Evolutionary conservation across 2,329 filamentous ascomycete genomes (phyloP), one percentile per base, ranked within the genome.

Genomic region (Bretziella fagacearum): DNA sequence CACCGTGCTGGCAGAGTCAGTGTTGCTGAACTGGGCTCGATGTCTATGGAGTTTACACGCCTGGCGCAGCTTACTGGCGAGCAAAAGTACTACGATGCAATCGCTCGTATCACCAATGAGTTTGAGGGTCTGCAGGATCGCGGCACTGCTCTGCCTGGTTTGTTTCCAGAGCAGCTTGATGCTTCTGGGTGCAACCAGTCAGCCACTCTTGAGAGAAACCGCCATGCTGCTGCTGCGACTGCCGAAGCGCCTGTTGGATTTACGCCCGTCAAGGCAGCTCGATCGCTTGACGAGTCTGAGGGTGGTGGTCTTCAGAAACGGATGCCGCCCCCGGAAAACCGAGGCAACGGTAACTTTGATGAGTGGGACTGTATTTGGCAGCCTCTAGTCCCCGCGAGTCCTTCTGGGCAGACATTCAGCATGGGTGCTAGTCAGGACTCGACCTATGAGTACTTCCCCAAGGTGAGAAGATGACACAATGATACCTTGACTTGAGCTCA

Each of bases 21-120:
- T 55, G 61, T 79, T 26, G 76, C 76, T n/a, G 84, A 91, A 60
- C 60, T 91, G 26, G 87, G 81, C 2, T 84, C 83, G 8, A 65
- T 95, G 52, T 79, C 79, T 6, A 70, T 95, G 67, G 87, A 95
- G 59, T 94, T 95, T 60, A 94, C 85, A 1, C 75, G 85, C 13
- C 69, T 95, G 37, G 83, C 86, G 6, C 87, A 95, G 61, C 66
- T 95, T 52, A 94, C 87, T 0, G 75, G 77, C 49, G 69, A 89
- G 51, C 63, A 79, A 54, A 86, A 79, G 59, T 95, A 93, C 63
- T 95, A 93, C 58, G 87, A 94, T 63, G 86, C 85, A 13, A 70
- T 94, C 51, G 83, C 84, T 42, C 79, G 86, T 51, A 83, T 95
- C 55, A 93, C 84, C 15, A 69, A 93, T 57, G 79, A 79, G 6